These are phyloP conservation scores for Leishmania mexicana DNA, from an alignment of 208 protist genomes.

Conservation along the genomic window DNA sequence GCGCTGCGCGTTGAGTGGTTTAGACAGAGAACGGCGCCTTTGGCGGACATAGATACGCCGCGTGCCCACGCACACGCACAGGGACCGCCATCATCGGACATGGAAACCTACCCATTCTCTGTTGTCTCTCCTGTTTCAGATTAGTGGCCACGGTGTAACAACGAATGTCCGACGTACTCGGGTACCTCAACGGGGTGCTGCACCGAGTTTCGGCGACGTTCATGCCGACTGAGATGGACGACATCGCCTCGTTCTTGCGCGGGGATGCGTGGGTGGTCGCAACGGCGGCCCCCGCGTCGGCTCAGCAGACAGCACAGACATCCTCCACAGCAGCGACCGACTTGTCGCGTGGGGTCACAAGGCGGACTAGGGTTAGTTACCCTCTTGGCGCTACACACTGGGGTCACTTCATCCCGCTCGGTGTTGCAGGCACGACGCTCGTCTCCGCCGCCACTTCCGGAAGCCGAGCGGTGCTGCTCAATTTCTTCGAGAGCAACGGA, in stretches of 20 bases:
- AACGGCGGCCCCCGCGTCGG: background rate
- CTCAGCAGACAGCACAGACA: background rate
- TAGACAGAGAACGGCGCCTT: background rate
- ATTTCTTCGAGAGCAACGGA: slow-evolving; percentile 49
- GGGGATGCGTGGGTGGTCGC: slow-evolving; percentile 23
- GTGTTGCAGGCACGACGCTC: slow-evolving; percentile 52
- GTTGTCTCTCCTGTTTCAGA: background rate
- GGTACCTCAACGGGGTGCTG: slow-evolving; percentile 45
- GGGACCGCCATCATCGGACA: background rate
- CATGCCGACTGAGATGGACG: slow-evolving; percentile 57
- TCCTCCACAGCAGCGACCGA: background rate
- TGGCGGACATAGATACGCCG: background rate
- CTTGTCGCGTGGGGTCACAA: background rate
- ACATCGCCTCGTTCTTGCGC: slow-evolving; percentile 61
- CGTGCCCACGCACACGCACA: background rate
- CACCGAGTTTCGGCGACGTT: slow-evolving; percentile 57
- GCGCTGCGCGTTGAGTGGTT: background rate
- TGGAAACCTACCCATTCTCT: background rate
- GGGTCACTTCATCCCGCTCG: slow-evolving; percentile 69
- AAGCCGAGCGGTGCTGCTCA: slow-evolving; percentile 41
- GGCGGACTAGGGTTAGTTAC: slow-evolving; percentile 12
- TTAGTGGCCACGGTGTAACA: background rate
- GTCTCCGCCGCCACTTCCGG: slow-evolving; percentile 42
- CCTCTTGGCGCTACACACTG: slow-evolving; percentile 34
- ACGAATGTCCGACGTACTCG: slow-evolving; percentile 66